Conservation (phyloP, 257 asterid species). For the Lycium ferocissimum region DNA sequence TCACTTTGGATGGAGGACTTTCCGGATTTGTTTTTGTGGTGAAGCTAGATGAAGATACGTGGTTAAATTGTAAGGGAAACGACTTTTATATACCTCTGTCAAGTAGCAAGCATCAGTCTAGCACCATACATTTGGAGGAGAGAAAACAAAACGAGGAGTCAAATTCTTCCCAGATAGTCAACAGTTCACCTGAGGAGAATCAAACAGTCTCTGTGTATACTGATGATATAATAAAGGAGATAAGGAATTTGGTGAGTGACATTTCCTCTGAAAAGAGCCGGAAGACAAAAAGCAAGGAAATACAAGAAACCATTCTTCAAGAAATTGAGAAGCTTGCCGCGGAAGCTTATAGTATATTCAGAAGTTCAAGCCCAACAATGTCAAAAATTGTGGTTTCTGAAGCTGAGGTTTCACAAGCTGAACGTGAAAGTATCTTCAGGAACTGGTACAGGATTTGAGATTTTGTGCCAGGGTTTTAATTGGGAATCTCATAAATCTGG, state of each 20-base stretch:
- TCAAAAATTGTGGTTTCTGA: constrained; percentile 48
- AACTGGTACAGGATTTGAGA: constrained; percentile 89
- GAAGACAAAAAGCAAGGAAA: constrained; percentile 64
- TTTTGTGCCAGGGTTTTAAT: constrained; percentile 92
- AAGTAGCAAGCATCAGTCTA: constrained; percentile 37
- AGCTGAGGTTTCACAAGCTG: constrained; percentile 48
- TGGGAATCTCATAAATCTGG: constrained; percentile 99
- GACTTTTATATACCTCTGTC: constrained; percentile 79
- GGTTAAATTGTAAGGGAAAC: constrained; percentile 79
- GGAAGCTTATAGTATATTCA: constrained; percentile 93
- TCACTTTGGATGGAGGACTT: constrained; percentile 63
- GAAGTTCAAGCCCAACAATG: constrained; percentile 61
- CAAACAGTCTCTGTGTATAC: constrained; percentile 52
- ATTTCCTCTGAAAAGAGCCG: constrained; percentile 70
- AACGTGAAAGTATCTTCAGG: constrained; percentile 70
- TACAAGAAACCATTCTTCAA: constrained; percentile 87
- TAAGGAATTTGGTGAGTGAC: constrained; percentile 70
- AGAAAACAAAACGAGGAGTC: constrained; percentile 38
- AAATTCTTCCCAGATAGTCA: constrained; percentile 40
- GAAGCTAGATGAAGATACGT: constrained; percentile 71
- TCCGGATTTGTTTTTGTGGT: constrained; percentile 78
- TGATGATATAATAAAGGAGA: constrained; percentile 78
- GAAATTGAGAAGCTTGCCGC: constrained; percentile 99
- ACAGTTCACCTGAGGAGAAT: constrained; percentile 44
- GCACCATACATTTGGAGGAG: constrained; percentile 39